Conservation (phyloP, 192 early-diverging fungal species). For the Gaertneriomyces sp. region DNA sequence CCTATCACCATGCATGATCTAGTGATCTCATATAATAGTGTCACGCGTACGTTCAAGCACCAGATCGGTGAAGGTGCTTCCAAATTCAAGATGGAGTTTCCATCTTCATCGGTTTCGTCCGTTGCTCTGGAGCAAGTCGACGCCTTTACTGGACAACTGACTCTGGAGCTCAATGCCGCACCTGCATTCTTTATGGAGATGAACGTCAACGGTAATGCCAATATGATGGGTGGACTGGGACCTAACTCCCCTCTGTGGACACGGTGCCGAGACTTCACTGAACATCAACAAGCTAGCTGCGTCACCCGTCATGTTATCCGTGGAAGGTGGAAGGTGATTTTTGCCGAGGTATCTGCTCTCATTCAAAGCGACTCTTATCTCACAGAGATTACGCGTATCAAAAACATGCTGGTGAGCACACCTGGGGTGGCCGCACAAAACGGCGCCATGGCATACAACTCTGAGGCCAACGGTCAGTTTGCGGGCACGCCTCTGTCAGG, state of each 20-base stretch:
- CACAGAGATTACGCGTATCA: not conserved
- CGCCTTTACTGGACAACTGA: conserved; percentile 6
- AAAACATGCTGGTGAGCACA: not conserved
- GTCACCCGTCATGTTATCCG: conserved; percentile 27
- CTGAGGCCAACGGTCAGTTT: not conserved
- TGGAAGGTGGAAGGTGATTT: conserved; percentile 4
- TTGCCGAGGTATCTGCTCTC: not conserved
- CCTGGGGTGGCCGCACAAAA: not conserved
- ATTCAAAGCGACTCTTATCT: conserved; percentile 1
- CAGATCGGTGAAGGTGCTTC: conserved; percentile 27
- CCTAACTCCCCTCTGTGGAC: conserved; percentile 12
- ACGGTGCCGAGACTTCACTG: conserved; percentile 38
- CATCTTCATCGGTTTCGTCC: conserved; percentile 20
- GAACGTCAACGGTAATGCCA: not conserved
- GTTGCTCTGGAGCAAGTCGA: conserved; percentile 24
- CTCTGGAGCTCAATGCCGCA: conserved; percentile 14
- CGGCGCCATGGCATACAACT: not conserved
- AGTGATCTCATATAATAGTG: not conserved
- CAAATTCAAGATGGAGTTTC: conserved; percentile 33
- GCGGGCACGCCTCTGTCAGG: not conserved
- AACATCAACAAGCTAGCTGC: conserved; percentile 21
- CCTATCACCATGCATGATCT: conserved; percentile 26
- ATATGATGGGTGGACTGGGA: too few species aligned
- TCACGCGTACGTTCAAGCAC: conserved; percentile 12
- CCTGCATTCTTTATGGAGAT: conserved; percentile 26